Evolutionary conservation across 1,139 yeast genomes (phyloP).

Genomic region (Saccharomyces uvarum): DNA sequence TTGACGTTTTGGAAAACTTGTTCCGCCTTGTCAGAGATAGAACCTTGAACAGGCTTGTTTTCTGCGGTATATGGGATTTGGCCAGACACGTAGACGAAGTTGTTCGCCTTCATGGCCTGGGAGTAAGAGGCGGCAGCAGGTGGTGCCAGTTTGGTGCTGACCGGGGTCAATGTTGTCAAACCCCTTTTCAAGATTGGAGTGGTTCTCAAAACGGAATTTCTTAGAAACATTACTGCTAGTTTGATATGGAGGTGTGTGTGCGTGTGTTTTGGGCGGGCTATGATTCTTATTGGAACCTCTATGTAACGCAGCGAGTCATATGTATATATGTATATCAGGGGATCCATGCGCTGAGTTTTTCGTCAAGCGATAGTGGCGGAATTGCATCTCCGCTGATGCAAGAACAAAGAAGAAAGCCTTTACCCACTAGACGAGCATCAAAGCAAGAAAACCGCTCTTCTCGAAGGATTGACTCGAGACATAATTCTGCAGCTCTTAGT

Average conservation of each 20-base stretch:
- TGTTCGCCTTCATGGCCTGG: constrained; percentile 84
- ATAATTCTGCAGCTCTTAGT: background rate
- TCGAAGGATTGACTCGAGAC: background rate
- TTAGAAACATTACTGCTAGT: constrained; percentile 9
- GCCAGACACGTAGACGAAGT: constrained; percentile 86
- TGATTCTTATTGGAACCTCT: background rate
- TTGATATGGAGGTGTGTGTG: background rate
- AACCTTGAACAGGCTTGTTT: constrained; percentile 68
- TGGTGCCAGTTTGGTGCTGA: constrained; percentile 69
- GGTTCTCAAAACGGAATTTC: constrained; percentile 17
- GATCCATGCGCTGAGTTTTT: background rate
- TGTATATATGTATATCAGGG: background rate
- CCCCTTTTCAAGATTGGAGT: constrained; percentile 19
- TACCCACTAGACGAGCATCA: background rate
- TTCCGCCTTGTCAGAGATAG: constrained; percentile 75
- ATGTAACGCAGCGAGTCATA: background rate
- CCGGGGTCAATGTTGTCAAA: constrained; percentile 29
- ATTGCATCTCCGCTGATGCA: background rate
- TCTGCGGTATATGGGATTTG: constrained; percentile 88
- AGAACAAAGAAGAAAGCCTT: background rate
- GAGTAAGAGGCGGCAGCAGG: constrained; percentile 94
- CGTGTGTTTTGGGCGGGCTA: background rate
- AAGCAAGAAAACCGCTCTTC: background rate
- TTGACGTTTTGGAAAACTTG: constrained; percentile 73
- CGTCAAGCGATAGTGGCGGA: background rate